These are phyloP conservation scores for Favolaschia claudopus DNA, from an alignment of 768 basidiomycete genomes.

Conservation along the genomic window DNA sequence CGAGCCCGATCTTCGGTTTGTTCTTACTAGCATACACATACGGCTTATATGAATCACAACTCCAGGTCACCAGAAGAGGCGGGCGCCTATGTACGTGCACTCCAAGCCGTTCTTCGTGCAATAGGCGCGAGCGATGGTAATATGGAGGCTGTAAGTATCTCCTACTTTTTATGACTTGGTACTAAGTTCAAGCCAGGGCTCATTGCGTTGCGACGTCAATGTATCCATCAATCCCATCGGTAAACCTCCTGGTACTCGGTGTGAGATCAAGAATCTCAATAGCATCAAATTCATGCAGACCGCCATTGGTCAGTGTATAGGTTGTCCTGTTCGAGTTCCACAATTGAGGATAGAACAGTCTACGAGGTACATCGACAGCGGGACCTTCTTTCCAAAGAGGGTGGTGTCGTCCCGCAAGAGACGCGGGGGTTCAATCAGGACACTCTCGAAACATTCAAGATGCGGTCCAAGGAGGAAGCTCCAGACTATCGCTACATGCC, in stretches of 20 bases:
- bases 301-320: conserved; percentile 74
- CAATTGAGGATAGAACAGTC: conserved; percentile 50
- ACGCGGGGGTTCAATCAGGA: conserved; percentile 91
- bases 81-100: conserved; percentile 80
- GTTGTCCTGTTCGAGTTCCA: neutral
- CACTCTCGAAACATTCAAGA: conserved; percentile 77
- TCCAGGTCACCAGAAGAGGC: conserved; percentile 85
- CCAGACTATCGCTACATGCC: conserved; percentile 99
- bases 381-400: conserved; percentile 51
- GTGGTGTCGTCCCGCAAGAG: conserved; percentile 71
- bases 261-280: conserved; percentile 97
- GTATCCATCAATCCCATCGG: conserved; percentile 84
- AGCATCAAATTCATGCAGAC: conserved; percentile 84
- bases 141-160: conserved; percentile 85
- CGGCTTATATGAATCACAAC: conserved; percentile 33
- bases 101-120: conserved; percentile 83
- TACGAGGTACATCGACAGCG: conserved; percentile 87
- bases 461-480: conserved; percentile 92
- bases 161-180: neutral
- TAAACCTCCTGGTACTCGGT: conserved; percentile 76
- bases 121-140: conserved; percentile 93
- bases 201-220: conserved; percentile 94
- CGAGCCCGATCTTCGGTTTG: conserved; percentile 83
- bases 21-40: conserved; percentile 23
- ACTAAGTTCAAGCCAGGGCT: conserved; percentile 78